These are phyloP conservation scores for Alternaria viburni DNA, from an alignment of 2,329 filamentous ascomycete genomes.

Conservation along the genomic window DNA sequence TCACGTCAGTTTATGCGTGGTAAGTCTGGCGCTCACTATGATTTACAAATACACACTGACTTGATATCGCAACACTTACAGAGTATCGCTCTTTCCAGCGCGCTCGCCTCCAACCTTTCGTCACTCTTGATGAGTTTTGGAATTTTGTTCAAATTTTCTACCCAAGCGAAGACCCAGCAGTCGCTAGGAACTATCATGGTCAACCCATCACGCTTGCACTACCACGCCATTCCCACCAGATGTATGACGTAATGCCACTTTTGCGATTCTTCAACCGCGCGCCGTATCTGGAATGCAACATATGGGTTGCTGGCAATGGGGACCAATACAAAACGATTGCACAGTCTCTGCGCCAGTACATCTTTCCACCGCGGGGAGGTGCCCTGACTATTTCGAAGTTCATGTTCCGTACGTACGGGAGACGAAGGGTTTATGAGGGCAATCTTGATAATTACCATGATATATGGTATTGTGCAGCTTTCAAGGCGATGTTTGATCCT, in stretches of 20 bases:
- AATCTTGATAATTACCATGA: background rate
- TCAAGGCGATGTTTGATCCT: background rate
- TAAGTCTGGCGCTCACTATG: background rate
- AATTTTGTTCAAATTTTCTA: background rate
- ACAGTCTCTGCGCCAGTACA: background rate
- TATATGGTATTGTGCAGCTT: background rate
- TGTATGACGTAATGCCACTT: background rate
- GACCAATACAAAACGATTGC: too few species aligned
- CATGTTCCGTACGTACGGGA: background rate
- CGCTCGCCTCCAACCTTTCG: background rate
- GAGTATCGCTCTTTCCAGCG: background rate
- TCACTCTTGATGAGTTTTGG: background rate
- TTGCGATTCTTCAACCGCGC: background rate
- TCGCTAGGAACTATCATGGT: accelerated
- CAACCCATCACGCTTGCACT: background rate
- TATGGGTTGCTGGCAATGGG: background rate
- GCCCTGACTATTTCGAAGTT: background rate
- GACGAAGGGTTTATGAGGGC: background rate
- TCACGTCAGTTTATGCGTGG: background rate
- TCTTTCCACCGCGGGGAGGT: background rate
- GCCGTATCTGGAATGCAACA: accelerated
- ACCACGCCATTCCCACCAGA: background rate
- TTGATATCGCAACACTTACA: background rate
- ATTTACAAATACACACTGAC: background rate
- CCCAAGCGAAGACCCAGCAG: background rate